Base-by-base conservation (phyloP, 139 green algal genomes). In the Gonium pectorale region DNA sequence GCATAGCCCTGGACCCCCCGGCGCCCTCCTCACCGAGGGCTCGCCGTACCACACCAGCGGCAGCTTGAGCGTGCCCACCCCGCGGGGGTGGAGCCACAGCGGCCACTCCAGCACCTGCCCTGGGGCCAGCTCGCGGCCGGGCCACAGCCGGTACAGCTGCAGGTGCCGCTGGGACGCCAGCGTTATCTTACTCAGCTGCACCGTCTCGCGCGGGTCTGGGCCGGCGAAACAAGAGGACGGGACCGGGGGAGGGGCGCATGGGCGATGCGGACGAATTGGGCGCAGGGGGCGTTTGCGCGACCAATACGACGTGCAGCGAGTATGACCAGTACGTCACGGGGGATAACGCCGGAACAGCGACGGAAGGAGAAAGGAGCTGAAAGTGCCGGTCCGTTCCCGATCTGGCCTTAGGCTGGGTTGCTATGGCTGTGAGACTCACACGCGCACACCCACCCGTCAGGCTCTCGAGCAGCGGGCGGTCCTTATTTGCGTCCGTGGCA, bases 31-130 rank as follows among this genome's bases (percentile, higher is more conserved):
- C 60, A 88, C 75, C 69, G 29, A 33, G 0, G 91, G 91, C 69
- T 95, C 90, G 43, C 86, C 93, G 77, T 90, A 93, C 81, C 88
- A 93, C 17, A 89, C 82, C 19, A 87, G 67, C 44, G 92, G 69
- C 43, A 94, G 85, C 41, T 60, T 59, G 37, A 93, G 63, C 9
- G 44, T 51, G 29, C 91, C 92, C 29, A 83, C 13, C 15, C 62
- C 59, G 5, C 66, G 67, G 11, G 89, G 89, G 80, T 95, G 91
- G 75, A 94, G 52, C 91, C 91, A 93, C 85, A 95, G 49, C 33
- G 90, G 87, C 86, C 90, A 90, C 29, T 84, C 51, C 68, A 93
- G 41, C 31, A 70, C 67, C 67, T 82, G 64, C 2, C 88, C 86
- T 9, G 89, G 86, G 17, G 49, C 41, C 64, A 95, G 79, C 67